phyloP scores from a whole-genome alignment of 164 flowering plant genomes.

The grape (Vitis vinifera) region ASM3070453v1 NC_081808.1:24778501-24779000 shows the following conservation, averaged over 20 bases:
- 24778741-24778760: background rate
- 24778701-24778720: background rate
- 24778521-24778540: conserved; percentile 18
- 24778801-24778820: no score
- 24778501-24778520: background rate
- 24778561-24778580: conserved; percentile 16
- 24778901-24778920: no score
- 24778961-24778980: no score
- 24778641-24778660: background rate
- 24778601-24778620: background rate
- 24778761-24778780: background rate
- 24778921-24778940: no score
- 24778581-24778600: background rate
- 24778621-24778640: background rate
- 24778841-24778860: no score
- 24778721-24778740: background rate
- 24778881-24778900: no score
- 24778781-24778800: background rate
- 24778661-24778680: background rate
- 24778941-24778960: no score
- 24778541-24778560: conserved; percentile 25
- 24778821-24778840: no score
- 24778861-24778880: no score
- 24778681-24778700: background rate
- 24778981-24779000: no score